Percentiles rank a stretch among this genome's conserved stretches.
Conservation (phyloP, 2,329 filamentous ascomycete genomes). For the Ceratocystis variospora region DNA sequence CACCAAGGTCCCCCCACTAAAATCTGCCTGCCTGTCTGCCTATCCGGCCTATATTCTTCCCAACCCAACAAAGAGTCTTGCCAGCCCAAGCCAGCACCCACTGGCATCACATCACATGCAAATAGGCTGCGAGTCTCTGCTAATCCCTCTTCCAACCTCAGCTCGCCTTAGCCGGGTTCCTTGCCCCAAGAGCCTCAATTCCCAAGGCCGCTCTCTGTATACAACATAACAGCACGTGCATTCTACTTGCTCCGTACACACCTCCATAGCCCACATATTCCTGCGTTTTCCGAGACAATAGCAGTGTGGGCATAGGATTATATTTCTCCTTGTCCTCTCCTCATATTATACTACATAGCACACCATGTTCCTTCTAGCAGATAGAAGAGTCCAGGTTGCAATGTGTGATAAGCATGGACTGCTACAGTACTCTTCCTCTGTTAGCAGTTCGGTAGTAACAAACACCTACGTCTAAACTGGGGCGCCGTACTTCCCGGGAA, state of each 20-base stretch:
- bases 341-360: neutral
- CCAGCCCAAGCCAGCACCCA: neutral
- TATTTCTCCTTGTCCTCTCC: neutral
- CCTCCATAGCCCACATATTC: neutral
- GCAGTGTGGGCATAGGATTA: neutral
- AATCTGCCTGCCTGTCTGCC: neutral
- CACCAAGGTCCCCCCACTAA: neutral
- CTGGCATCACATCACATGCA: neutral
- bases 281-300: neutral
- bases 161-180: neutral
- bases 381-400: neutral
- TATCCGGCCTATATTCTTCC: neutral
- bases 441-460: neutral
- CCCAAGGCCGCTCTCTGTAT: neutral
- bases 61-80: neutral
- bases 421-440: slow-evolving; percentile 5
- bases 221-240: neutral
- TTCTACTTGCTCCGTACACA: too few relatives aligned
- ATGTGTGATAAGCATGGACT: neutral
- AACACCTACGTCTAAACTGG: slow-evolving; percentile 8
- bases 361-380: neutral
- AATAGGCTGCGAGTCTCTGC: neutral
- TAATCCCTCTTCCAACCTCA: neutral
- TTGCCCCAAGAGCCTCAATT: neutral
- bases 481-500: neutral